Conservation (phyloP, 2,329 filamentous ascomycete genomes). For the Ceratocystis lukuohia region DNA sequence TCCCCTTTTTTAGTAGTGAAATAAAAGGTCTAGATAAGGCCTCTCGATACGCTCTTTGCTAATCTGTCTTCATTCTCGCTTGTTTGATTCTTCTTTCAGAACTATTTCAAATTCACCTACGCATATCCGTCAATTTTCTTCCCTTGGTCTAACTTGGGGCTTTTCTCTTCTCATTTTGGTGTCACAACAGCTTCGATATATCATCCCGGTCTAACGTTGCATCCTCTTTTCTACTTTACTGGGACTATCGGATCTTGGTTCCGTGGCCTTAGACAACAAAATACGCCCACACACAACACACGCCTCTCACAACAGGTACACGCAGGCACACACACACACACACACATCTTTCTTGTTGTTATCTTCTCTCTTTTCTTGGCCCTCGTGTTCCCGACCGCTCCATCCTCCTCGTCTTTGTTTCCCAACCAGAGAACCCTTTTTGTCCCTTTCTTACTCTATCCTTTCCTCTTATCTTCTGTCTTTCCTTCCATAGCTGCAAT, state of each 20-base stretch:
- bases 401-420: not conserved
- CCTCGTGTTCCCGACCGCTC: not conserved
- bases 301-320: not conserved
- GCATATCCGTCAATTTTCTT: not conserved
- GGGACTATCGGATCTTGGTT: not conserved
- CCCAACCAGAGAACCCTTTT: not conserved
- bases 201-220: slow-evolving; percentile 1
- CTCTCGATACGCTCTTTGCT: too few relatives aligned
- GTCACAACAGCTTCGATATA: not conserved
- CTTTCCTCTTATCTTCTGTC: not conserved
- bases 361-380: not conserved
- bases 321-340: not conserved
- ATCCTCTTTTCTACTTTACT: not conserved
- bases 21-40: too few relatives aligned
- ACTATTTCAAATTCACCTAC: not conserved
- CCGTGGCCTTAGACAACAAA: not conserved
- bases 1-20: too few relatives aligned
- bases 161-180: not conserved
- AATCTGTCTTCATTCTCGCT: not conserved
- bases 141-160: not conserved
- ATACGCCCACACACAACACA: not conserved
- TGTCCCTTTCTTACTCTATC: not conserved
- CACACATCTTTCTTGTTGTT: not conserved
- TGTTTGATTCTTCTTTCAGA: not conserved
- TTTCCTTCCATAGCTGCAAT: not conserved